Conservation (phyloP, 257 asterid species). For the Echium plantagineum region DNA sequence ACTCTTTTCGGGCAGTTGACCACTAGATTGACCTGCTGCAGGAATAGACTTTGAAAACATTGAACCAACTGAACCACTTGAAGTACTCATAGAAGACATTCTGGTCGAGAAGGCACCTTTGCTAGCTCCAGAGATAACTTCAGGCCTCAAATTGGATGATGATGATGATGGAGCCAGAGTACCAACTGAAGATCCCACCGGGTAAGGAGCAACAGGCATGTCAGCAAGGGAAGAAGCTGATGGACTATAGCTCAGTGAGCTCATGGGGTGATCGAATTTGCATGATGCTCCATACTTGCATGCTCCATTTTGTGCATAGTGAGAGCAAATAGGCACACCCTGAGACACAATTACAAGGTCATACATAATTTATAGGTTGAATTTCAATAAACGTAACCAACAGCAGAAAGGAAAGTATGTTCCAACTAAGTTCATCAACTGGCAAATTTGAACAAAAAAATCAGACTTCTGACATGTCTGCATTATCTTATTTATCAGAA, state of each 20-base stretch:
- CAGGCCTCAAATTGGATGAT: constrained; percentile 20
- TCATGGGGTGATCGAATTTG: constrained; percentile 73
- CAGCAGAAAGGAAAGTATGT: too few species aligned
- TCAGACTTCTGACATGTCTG: too few species aligned
- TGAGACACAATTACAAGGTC: constrained; percentile 14
- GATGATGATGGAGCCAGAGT: constrained; percentile 40
- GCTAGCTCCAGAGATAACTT: constrained; percentile 11
- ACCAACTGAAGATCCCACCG: constrained; percentile 52
- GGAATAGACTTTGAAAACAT: neutral
- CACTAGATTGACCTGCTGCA: neutral
- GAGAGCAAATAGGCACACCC: constrained; percentile 68
- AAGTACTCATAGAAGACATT: constrained; percentile 10
- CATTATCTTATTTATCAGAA: too few species aligned
- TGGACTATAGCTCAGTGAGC: constrained; percentile 52
- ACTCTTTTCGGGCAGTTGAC: neutral
- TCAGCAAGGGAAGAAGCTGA: constrained; percentile 69
- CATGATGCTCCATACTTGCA: constrained; percentile 74
- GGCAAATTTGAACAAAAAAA: too few species aligned
- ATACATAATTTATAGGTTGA: neutral
- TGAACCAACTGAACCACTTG: constrained; percentile 12
- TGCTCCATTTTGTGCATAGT: constrained; percentile 60
- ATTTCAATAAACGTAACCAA: too few species aligned
- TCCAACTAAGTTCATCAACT: too few species aligned
- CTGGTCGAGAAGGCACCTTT: constrained; percentile 6
- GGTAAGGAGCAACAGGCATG: constrained; percentile 73